phyloP scores from a whole-genome alignment of 1,284 basidiomycete species.

The Leccinum brunneo-olivaceum region DNA sequence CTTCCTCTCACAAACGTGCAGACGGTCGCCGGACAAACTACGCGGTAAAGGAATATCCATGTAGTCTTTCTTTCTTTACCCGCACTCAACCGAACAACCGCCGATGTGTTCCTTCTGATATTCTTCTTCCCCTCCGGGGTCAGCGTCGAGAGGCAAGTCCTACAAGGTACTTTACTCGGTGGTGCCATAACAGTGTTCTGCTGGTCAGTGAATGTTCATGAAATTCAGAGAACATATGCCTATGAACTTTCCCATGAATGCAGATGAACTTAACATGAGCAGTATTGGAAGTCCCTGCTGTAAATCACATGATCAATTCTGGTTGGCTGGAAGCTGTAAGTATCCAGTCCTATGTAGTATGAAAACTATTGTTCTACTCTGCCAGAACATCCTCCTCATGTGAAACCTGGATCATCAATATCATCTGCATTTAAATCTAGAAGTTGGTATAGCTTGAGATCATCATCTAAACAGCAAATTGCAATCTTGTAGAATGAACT shows the following conservation, averaged over 20 bases:
- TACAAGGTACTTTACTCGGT: constrained; percentile 43
- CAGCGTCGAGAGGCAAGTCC: constrained; percentile 63
- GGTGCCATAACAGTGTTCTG: no score
- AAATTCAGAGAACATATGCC: no score
- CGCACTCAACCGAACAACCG: constrained; percentile 45
- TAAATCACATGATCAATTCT: no score
- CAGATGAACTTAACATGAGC: no score
- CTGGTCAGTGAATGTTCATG: no score
- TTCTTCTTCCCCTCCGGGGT: constrained; percentile 66
- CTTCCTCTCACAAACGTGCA: constrained; percentile 39
- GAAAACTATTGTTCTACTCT: no score
- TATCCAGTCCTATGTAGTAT: no score
- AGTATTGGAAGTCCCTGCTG: no score
- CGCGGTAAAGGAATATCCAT: constrained; percentile 36
- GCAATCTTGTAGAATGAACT: not conserved
- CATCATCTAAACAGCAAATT: not conserved
- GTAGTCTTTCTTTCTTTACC: constrained; percentile 43
- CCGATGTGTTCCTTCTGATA: constrained; percentile 70
- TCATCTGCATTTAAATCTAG: not conserved
- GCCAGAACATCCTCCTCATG: no score
- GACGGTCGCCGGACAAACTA: not conserved
- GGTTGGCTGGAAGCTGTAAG: no score
- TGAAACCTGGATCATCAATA: not conserved
- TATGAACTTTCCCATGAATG: no score
- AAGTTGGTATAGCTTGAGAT: not conserved